Conservation (phyloP, 352 stramenopile genomes). For the Pythium brachiatum region DNA sequence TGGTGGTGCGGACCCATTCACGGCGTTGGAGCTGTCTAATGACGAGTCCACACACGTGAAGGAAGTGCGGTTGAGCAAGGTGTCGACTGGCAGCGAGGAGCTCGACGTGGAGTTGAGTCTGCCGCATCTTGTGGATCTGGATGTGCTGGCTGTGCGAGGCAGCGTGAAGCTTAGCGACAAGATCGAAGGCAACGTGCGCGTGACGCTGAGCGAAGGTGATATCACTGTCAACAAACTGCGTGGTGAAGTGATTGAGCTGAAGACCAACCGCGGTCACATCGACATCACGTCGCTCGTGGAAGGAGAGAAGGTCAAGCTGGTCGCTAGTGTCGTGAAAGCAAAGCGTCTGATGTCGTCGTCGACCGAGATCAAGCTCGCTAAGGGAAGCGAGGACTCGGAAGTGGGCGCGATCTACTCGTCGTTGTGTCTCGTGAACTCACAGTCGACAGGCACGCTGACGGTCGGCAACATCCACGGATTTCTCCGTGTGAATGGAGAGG, state of each 20-base stretch:
- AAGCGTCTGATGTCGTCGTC: constrained; percentile 63
- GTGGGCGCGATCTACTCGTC: constrained; percentile 78
- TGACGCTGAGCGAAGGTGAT: constrained; percentile 57
- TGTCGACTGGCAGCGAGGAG: neutral
- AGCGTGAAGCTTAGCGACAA: constrained; percentile 53
- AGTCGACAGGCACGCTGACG: constrained; percentile 30
- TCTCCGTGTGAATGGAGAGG: constrained; percentile 51
- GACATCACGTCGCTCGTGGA: constrained; percentile 50
- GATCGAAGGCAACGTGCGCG: constrained; percentile 67
- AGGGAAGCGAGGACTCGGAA: constrained; percentile 31
- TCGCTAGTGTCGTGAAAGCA: constrained; percentile 39
- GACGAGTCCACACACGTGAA: constrained; percentile 22
- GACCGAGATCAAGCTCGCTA: constrained; percentile 55
- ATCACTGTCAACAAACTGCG: constrained; percentile 64
- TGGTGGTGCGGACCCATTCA: neutral
- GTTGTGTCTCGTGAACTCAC: constrained; percentile 44
- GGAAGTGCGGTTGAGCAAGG: constrained; percentile 11
- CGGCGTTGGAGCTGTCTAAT: constrained; percentile 32
- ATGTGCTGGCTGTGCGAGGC: constrained; percentile 46
- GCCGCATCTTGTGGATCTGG: constrained; percentile 37
- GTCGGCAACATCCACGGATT: constrained; percentile 76
- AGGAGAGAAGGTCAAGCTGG: constrained; percentile 51
- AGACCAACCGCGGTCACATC: constrained; percentile 60
- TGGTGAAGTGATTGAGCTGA: constrained; percentile 50
- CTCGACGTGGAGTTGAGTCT: constrained; percentile 22